Evolutionary conservation across 192 early-diverging fungal species (phyloP).

Genomic region (Linnemannia zychae): DNA sequence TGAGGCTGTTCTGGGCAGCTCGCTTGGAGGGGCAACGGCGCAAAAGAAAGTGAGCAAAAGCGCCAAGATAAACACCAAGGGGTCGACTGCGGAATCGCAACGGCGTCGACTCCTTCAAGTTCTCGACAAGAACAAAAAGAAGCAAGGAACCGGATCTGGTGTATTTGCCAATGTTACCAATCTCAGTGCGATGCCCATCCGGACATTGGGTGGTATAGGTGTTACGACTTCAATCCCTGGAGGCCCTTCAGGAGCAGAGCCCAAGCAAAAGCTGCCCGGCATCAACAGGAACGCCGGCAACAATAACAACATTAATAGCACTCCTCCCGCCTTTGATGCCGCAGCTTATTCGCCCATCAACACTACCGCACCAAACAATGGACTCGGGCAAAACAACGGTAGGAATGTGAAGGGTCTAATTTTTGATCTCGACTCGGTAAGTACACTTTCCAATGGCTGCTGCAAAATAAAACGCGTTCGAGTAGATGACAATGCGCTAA

Average conservation of each 20-base stretch:
- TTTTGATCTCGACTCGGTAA: conserved; percentile 38
- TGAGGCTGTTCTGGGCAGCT: conserved; percentile 41
- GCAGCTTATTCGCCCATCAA: neutral
- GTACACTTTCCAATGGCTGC: neutral
- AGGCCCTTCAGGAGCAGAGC: neutral
- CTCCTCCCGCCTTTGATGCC: neutral
- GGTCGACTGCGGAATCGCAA: conserved; percentile 42
- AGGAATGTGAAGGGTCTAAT: conserved; percentile 30
- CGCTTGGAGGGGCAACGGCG: conserved; percentile 5
- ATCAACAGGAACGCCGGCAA: conserved; percentile 26
- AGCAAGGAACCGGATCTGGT: conserved; percentile 16
- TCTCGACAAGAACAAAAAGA: conserved; percentile 47
- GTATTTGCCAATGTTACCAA: conserved; percentile 20
- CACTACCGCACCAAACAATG: conserved; percentile 1
- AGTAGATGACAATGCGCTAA: neutral
- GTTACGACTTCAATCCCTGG: conserved; percentile 7
- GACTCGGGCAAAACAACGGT: conserved; percentile 1
- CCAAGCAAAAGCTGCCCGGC: conserved; percentile 43
- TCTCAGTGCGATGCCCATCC: conserved; percentile 38
- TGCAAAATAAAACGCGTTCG: neutral
- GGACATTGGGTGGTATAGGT: conserved; percentile 38
- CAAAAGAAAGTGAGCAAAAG: conserved; percentile 31
- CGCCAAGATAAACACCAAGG: conserved; percentile 6
- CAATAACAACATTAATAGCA: conserved; percentile 5
- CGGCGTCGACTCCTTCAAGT: conserved; percentile 31